These are phyloP conservation scores for Claviceps humidiphila DNA, from an alignment of 2,329 filamentous ascomycete genomes.

Conservation along the genomic window DNA sequence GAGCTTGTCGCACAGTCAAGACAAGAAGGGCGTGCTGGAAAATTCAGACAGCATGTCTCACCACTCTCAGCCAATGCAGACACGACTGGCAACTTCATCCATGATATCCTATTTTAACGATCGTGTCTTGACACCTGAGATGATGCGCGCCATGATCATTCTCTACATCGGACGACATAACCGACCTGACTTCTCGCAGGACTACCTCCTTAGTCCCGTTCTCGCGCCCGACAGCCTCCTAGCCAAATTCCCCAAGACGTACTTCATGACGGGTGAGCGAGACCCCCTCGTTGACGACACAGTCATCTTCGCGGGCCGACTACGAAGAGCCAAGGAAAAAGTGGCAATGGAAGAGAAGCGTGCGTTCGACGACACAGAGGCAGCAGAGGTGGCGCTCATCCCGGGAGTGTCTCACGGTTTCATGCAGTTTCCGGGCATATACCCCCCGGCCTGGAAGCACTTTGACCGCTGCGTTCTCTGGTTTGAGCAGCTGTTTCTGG, in stretches of 20 bases:
- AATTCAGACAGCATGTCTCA: slow-evolving; percentile 28
- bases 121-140: slow-evolving; percentile 84
- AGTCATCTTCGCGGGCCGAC: slow-evolving; percentile 80
- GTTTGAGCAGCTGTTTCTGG: slow-evolving; percentile 65
- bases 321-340: slow-evolving; percentile 65
- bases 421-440: slow-evolving; percentile 77
- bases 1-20: slow-evolving; percentile 12
- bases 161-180: slow-evolving; percentile 91
- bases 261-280: slow-evolving; percentile 86
- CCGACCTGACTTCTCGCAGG: slow-evolving; percentile 80
- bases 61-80: slow-evolving; percentile 50
- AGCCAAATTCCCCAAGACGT: slow-evolving; percentile 81
- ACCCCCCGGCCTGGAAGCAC: slow-evolving; percentile 81
- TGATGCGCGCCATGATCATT: slow-evolving; percentile 99
- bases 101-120: slow-evolving; percentile 99
- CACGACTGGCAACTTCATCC: slow-evolving; percentile 84
- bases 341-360: slow-evolving; percentile 13
- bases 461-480: slow-evolving; percentile 67
- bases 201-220: slow-evolving; percentile 82
- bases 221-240: slow-evolving; percentile 77
- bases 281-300: slow-evolving; percentile 95
- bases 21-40: slow-evolving; percentile 5
- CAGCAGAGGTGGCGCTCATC: slow-evolving; percentile 64
- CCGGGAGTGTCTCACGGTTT: slow-evolving; percentile 91
- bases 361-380: slow-evolving; percentile 25